A percentile compares a stretch with the other conserved stretches of the same genome.
These are phyloP conservation scores for Lodderomyces beijingensis DNA, from an alignment of 1,139 yeast species.

Conservation along the genomic window DNA sequence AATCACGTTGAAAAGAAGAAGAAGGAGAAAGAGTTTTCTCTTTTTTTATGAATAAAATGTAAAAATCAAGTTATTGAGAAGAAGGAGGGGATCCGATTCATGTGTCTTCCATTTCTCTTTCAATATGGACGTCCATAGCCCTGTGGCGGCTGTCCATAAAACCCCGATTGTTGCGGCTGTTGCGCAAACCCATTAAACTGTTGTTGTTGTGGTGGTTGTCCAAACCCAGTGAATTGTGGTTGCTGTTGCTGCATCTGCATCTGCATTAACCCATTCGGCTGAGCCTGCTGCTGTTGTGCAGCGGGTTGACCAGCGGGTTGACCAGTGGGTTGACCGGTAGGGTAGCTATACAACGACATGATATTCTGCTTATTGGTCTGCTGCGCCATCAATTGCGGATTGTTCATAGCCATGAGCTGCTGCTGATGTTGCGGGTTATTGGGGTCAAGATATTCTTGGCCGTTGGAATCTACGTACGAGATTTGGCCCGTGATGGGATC, in stretches of 20 bases:
- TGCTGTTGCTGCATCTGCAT: slow-evolving; percentile 16
- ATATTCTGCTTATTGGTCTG: slow-evolving; percentile 43
- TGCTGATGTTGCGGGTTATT: slow-evolving; percentile 52
- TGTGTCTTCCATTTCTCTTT: no score
- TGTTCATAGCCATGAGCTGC: slow-evolving; percentile 39
- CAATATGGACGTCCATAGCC: slow-evolving; percentile 11
- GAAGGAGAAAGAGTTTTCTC: not conserved
- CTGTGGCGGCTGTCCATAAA: slow-evolving; percentile 13
- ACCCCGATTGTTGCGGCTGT: slow-evolving; percentile 14
- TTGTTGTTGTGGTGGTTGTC: slow-evolving; percentile 11
- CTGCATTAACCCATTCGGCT: slow-evolving; percentile 13
- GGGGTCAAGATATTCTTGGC: slow-evolving; percentile 58
- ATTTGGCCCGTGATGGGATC: slow-evolving; percentile 60
- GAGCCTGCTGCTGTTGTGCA: slow-evolving; percentile 19
- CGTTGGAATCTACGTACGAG: slow-evolving; percentile 55
- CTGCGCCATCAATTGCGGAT: slow-evolving; percentile 40
- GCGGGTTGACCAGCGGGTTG: slow-evolving; percentile 18
- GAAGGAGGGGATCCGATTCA: no score
- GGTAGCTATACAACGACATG: slow-evolving; percentile 38
- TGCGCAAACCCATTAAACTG: slow-evolving; percentile 13
- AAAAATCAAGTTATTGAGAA: not conserved
- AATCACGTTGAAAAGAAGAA: not conserved
- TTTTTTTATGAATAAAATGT: no score
- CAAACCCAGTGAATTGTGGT: slow-evolving; percentile 13
- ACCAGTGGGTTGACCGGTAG: slow-evolving; percentile 19